Conservation (phyloP, 2,329 filamentous ascomycete genomes). For the Fusarium sp. region DNA sequence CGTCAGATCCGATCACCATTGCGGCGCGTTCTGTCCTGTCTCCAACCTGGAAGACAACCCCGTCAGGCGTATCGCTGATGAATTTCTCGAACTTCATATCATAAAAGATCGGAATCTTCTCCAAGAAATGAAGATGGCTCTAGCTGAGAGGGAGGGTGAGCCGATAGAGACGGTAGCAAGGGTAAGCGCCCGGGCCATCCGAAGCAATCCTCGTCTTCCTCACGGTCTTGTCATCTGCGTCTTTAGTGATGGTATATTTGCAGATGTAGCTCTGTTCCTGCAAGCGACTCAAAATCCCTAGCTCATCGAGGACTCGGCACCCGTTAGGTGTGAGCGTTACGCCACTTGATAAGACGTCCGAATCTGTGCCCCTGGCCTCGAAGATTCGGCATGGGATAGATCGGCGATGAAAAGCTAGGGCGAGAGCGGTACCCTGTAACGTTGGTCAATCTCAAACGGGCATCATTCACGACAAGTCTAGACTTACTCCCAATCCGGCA, state of each 20-base stretch:
- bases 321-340: background rate
- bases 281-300: background rate
- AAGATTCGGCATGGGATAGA: background rate
- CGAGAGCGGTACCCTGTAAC: background rate
- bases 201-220: background rate
- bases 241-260: background rate
- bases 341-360: background rate
- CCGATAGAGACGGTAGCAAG: background rate
- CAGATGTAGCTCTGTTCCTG: background rate
- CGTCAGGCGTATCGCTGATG: background rate
- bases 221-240: background rate
- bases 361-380: fast-evolving
- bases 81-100: background rate
- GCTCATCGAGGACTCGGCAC: background rate
- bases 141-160: no score
- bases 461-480: fast-evolving
- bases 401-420: background rate
- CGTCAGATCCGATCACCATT: background rate
- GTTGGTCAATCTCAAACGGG: fast-evolving
- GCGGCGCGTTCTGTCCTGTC: background rate
- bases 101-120: background rate
- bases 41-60: background rate
- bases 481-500: background rate
- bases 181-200: background rate
- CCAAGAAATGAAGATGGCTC: no score